A percentile compares a stretch with the other conserved stretches of the same genome.
These are phyloP conservation scores for Colletotrichum sp. DNA, from an alignment of 2,329 filamentous ascomycete genomes.

Conservation along the genomic window DNA sequence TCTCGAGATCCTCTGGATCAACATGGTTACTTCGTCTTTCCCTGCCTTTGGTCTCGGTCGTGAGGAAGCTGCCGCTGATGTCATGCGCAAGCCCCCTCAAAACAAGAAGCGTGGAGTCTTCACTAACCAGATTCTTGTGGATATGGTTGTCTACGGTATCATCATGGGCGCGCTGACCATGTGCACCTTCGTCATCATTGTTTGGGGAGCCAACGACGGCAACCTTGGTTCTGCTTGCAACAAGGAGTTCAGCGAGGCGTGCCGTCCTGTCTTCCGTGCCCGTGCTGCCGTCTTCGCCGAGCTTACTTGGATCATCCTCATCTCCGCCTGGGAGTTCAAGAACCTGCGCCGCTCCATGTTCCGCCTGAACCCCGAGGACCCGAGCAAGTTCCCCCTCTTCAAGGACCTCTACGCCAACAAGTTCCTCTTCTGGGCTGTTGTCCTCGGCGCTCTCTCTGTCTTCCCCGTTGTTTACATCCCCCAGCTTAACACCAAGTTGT, in stretches of 20 bases:
- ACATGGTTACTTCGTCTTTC: slow-evolving; percentile 88
- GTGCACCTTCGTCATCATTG: slow-evolving; percentile 68
- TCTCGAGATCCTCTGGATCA: slow-evolving; percentile 91
- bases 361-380: slow-evolving; percentile 61
- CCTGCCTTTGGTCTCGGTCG: slow-evolving; percentile 89
- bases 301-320: slow-evolving; percentile 74
- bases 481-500: slow-evolving; percentile 70
- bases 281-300: slow-evolving; percentile 76
- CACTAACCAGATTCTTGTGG: slow-evolving; percentile 76
- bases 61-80: slow-evolving; percentile 75
- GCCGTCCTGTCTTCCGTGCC: slow-evolving; percentile 69
- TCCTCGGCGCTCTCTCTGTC: slow-evolving; percentile 64
- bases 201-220: slow-evolving; percentile 61
- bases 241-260: slow-evolving; percentile 57
- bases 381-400: slow-evolving; percentile 58
- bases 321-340: slow-evolving; percentile 81
- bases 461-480: slow-evolving; percentile 77
- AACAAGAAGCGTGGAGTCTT: slow-evolving; percentile 73
- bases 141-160: slow-evolving; percentile 80
- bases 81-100: slow-evolving; percentile 82
- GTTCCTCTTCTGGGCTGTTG: slow-evolving; percentile 73
- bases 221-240: slow-evolving; percentile 69
- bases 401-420: slow-evolving; percentile 71
- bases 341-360: slow-evolving; percentile 75
- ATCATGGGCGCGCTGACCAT: slow-evolving; percentile 76